Evolutionary conservation across 2,329 filamentous ascomycete species (phyloP), one percentile per base, ranked within the genome.

Genomic region (Colletotrichum noveboracense): DNA sequence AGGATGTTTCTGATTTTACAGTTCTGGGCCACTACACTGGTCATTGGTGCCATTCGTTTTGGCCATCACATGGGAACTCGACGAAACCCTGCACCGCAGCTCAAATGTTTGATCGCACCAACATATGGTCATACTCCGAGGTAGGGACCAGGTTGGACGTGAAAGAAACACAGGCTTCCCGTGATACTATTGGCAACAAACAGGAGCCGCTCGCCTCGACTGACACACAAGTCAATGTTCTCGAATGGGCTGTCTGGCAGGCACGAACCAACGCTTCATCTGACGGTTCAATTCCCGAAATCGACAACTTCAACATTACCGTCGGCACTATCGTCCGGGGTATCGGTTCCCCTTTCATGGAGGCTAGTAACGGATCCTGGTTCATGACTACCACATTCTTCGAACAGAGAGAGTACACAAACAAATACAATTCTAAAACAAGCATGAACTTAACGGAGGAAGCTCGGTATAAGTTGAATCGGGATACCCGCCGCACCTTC

Each of bases 201-300:
- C 52, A 16, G 7, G 52, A 55, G 4, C 3, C 13, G 1, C 52
- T 55, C 7, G 4, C 4, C 6, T 55, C 52, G 3, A 65, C 16
- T 24, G 4, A 10, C 7, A 12, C 18, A 2, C 21, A 21, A 24
- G 14, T 7, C 8, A 26, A 58, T 3, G 14, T 77, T 6, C 28
- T 77, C 3, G 76, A 77, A 38, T 74, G 67, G 56, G 76, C 67
- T 10, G 21, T 68, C 10, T 77, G 76, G 76, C 74, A 77, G 62
- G n/a, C n/a, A n/a, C n/a, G n/a, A n/a, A n/a, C n/a, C n/a, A n/a
- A n/a, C n/a, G n/a, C n/a, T n/a, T n/a, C n/a, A n/a, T n/a, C n/a
- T n/a, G n/a, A n/a, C n/a, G n/a, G n/a, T n/a, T n/a, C n/a, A n/a
- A n/a, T n/a, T n/a, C n/a, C n/a, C n/a, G n/a, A n/a, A n/a, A n/a